Base-by-base conservation (phyloP, 192 early-diverging fungal species). In the Linderina pennispora region DNA sequence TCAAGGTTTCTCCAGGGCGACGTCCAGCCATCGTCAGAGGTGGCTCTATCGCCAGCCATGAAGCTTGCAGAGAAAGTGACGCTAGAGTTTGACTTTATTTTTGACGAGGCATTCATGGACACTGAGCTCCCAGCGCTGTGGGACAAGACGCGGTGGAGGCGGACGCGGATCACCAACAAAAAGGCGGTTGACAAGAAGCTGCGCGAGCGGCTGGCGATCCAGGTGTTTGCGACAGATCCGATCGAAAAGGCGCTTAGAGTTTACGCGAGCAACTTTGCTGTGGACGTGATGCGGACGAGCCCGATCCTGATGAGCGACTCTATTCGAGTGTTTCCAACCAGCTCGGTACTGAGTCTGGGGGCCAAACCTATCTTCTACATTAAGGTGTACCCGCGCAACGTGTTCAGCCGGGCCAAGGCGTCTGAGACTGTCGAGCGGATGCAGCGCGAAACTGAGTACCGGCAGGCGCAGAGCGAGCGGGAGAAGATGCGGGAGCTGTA, bases 251-350 rank as follows among this genome's bases (percentile, higher is more conserved):
- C 62, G 13, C 45, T 72, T 23, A 23, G 24, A 14, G 62, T 52
- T 17, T 72, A 55, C 19, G 48, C 62, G 1, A 53, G 56, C 20
- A 26, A 51, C 23, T 55, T 72, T 22, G 28, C 37, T 0, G 28
- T 72, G 14, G 40, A 72, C 15, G 45, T 65, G 17, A 14, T 61
- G 43, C 57, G 57, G 6, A 55, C 50, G 1, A 57, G 65, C 22
- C 58, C 62, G 15, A 56, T 72, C 5, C 50, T 72, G 13, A 58
- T 61, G 53, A 39, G 50, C 33, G 32, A 48, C 8, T 24, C 37
- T 9, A 61, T 52, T 44, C 52, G 69, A 0, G 53, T 72, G 28
- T 72, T 65, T 36, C 48, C 43, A 5, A 72, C 57, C 4, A 65
- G 57, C 17, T 48, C 40, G 4, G 8, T 65, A 22, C 42, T 40